Conservation (phyloP, 2,329 filamentous ascomycete genomes). For the Fusarium odoratissimum region DNA sequence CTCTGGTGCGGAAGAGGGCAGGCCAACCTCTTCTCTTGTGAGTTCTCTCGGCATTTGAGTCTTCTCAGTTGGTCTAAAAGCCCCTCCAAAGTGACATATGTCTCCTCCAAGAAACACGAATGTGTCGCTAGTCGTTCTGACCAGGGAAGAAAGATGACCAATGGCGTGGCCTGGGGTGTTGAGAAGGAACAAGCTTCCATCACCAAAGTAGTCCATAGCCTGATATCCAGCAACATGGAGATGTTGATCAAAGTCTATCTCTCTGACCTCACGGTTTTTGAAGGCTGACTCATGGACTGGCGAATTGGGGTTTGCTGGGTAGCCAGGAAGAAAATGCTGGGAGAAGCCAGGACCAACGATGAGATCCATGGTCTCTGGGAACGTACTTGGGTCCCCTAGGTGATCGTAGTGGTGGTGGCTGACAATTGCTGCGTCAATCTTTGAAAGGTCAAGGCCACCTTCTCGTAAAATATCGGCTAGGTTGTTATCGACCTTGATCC, state of each 20-base stretch:
- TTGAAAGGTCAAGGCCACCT: neutral
- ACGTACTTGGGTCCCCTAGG: slow-evolving; percentile 6
- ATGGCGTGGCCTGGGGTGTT: slow-evolving; percentile 38
- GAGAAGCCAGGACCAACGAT: slow-evolving; percentile 15
- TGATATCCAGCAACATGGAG: slow-evolving; percentile 44
- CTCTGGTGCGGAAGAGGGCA: neutral
- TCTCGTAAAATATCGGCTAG: slow-evolving; percentile 4
- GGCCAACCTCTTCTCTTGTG: neutral
- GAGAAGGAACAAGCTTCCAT: slow-evolving; percentile 42
- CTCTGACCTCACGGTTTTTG: neutral
- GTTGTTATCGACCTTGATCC: slow-evolving; percentile 8
- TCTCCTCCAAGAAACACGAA: slow-evolving; percentile 59
- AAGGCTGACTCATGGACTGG: slow-evolving; percentile 1
- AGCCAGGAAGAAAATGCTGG: slow-evolving; percentile 3
- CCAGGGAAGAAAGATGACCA: slow-evolving; percentile 46
- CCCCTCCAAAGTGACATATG: slow-evolving; percentile 54
- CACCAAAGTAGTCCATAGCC: slow-evolving; percentile 41
- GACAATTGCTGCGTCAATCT: slow-evolving; percentile 9
- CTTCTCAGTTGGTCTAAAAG: slow-evolving; percentile 50
- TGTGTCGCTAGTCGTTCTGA: slow-evolving; percentile 51
- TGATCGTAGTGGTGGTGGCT: slow-evolving; percentile 25
- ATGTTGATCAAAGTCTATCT: neutral
- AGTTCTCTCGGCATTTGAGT: slow-evolving; percentile 37
- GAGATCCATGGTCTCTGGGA: slow-evolving; percentile 7
- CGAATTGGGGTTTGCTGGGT: neutral